phyloP scores from a whole-genome alignment of 371 early-diverging fungal species.

The Mucor ambiguus region DNA sequence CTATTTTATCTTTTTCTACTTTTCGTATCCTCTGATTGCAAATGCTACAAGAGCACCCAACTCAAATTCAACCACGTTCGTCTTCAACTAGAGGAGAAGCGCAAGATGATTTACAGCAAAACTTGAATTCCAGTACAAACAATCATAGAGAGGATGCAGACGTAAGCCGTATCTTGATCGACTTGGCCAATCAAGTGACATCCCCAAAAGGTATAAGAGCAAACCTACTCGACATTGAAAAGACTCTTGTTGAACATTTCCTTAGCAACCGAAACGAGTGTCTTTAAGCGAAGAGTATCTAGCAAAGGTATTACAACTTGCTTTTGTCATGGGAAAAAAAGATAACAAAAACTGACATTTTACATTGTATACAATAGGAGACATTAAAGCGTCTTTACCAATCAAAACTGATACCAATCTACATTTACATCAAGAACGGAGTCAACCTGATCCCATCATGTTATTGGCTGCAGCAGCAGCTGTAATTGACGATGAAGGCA shows the following conservation, averaged over 20 bases:
- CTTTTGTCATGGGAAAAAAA: background rate
- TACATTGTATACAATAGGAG: conserved; percentile 9
- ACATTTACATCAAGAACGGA: conserved; percentile 19
- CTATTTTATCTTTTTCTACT: background rate
- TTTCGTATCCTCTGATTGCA: background rate
- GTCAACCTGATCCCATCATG: conserved; percentile 50
- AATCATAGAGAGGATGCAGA: conserved; percentile 27
- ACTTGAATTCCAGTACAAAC: conserved; percentile 4
- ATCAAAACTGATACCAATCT: conserved; percentile 22
- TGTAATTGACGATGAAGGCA: conserved; percentile 35
- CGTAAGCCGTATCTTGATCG: conserved; percentile 36
- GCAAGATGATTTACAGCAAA: conserved; percentile 12
- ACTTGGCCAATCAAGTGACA: conserved; percentile 34
- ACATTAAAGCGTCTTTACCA: conserved; percentile 17
- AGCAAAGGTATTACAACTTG: conserved; percentile 7
- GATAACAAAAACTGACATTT: background rate
- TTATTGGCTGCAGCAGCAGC: conserved; percentile 52
- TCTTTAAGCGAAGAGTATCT: conserved; percentile 8
- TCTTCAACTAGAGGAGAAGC: conserved; percentile 29
- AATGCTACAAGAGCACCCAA: conserved; percentile 32
- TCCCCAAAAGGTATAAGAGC: background rate
- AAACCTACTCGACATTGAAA: background rate
- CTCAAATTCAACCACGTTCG: conserved; percentile 31
- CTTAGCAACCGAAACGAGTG: background rate
- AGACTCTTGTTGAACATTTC: background rate